These are phyloP conservation scores for Nannizziopsis barbatae DNA, from an alignment of 2,329 filamentous ascomycete species.

Conservation along the genomic window DNA sequence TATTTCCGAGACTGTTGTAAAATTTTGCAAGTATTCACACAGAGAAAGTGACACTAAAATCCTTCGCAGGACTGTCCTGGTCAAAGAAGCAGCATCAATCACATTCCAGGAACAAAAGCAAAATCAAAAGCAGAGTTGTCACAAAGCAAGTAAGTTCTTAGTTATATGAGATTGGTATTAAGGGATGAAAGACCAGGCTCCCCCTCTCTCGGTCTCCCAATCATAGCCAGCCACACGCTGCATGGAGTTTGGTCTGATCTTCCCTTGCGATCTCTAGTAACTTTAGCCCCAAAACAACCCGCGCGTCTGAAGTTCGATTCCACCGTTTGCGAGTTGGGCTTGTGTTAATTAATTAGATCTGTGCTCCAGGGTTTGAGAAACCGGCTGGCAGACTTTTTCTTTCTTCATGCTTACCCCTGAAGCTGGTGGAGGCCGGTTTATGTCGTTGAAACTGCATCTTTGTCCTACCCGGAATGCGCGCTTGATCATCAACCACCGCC, in stretches of 20 bases:
- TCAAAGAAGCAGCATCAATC: no score
- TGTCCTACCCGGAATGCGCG: neutral
- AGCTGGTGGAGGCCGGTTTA: neutral
- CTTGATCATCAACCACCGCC: neutral
- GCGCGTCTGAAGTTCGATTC: neutral
- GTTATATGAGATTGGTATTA: no score
- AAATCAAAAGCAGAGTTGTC: no score
- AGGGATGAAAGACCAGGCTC: no score
- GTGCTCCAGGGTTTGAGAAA: neutral
- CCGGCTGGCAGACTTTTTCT: neutral
- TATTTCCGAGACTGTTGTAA: no score
- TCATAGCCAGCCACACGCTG: slow-evolving; percentile 8
- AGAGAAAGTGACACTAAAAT: no score
- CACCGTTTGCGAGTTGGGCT: no score
- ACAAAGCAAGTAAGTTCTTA: no score
- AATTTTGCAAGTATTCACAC: no score
- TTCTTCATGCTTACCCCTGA: neutral
- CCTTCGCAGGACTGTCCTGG: no score
- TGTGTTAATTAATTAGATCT: neutral
- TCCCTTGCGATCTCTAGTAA: neutral
- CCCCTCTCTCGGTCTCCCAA: neutral
- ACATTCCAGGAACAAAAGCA: no score
- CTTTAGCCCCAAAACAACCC: neutral
- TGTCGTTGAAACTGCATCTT: neutral
- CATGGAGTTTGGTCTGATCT: no score